These are phyloP conservation scores for Neurospora cerealis DNA, from an alignment of 495 filamentous ascomycete genomes.

Conservation along the genomic window DNA sequence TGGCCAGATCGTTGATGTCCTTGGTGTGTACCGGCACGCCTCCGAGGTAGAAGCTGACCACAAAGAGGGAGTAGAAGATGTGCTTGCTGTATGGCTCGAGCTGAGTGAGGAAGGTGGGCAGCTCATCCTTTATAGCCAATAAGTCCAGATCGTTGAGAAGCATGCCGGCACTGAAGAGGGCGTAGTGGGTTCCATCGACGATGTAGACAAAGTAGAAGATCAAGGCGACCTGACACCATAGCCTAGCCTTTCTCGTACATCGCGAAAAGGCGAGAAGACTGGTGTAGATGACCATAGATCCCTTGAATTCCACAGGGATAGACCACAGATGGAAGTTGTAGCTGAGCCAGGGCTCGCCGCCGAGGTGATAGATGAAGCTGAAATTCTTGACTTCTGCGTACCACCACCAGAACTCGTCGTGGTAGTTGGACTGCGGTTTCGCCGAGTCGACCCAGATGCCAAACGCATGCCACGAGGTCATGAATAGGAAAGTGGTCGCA, in stretches of 20 bases:
- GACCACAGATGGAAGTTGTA: conserved; percentile 36
- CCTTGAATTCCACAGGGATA: conserved; percentile 32
- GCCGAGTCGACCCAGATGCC: conserved; percentile 26
- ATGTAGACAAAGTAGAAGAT: conserved; percentile 36
- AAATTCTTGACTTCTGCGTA: conserved; percentile 50
- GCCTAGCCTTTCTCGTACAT: conserved; percentile 19
- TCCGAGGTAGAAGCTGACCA: conserved; percentile 31
- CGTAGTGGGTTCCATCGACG: conserved; percentile 34
- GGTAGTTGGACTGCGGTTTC: conserved; percentile 23
- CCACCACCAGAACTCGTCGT: conserved; percentile 42
- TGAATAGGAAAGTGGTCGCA: conserved; percentile 37
- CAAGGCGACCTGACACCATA: conserved; percentile 22
- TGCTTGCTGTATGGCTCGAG: conserved; percentile 31
- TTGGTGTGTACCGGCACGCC: conserved; percentile 33
- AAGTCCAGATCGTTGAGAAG: conserved; percentile 40
- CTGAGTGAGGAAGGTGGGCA: conserved; percentile 26
- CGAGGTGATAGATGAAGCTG: conserved; percentile 42
- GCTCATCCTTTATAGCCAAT: conserved; percentile 27
- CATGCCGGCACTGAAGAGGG: conserved; percentile 37
- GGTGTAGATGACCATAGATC: conserved; percentile 39
- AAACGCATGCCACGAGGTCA: conserved; percentile 40
- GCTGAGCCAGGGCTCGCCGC: conserved; percentile 26
- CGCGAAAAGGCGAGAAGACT: conserved; percentile 32
- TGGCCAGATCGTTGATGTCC: conserved; percentile 23
- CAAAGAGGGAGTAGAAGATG: conserved; percentile 37